These are phyloP conservation scores for Cymodocea nodosa DNA, from an alignment of 116 monocot species.

Conservation along the genomic window DNA sequence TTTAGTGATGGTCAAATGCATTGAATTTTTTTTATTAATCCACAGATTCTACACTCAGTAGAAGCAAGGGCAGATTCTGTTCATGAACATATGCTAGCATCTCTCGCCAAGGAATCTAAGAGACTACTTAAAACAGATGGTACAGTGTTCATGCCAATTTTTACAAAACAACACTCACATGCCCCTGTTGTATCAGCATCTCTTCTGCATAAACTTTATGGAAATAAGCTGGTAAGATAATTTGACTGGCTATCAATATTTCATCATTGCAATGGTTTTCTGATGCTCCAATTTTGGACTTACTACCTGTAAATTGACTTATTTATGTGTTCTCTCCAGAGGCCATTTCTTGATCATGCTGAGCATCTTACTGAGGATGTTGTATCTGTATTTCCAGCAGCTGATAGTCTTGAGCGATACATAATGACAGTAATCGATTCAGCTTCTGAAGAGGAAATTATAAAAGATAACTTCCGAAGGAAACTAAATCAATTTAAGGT, in stretches of 20 bases:
- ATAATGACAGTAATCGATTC: conserved; percentile 67
- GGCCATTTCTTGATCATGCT: conserved; percentile 87
- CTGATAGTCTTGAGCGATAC: conserved; percentile 82
- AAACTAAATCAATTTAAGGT: conserved; percentile 73
- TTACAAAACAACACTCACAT: conserved; percentile 58
- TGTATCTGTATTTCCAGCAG: conserved; percentile 79
- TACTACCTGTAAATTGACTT: background rate
- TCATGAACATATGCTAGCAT: conserved; percentile 68
- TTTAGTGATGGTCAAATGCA: too few relatives aligned
- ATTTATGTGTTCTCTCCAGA: conserved; percentile 27
- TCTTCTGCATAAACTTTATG: conserved; percentile 89
- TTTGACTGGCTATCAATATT: background rate
- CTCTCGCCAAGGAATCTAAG: conserved; percentile 74
- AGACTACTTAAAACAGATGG: conserved; percentile 81
- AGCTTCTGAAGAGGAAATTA: conserved; percentile 53
- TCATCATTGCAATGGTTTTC: background rate
- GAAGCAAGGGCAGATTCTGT: conserved; percentile 51
- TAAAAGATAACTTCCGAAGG: conserved; percentile 49
- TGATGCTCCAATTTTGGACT: background rate
- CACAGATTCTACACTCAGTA: conserved; percentile 43
- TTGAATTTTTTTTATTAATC: background rate
- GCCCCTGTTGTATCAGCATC: conserved; percentile 80
- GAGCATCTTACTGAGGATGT: conserved; percentile 96
- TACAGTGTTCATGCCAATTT: conserved; percentile 56
- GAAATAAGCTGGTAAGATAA: conserved; percentile 66